Conservation (phyloP, 192 early-diverging fungal genomes). For the Physocladia obscura region DNA sequence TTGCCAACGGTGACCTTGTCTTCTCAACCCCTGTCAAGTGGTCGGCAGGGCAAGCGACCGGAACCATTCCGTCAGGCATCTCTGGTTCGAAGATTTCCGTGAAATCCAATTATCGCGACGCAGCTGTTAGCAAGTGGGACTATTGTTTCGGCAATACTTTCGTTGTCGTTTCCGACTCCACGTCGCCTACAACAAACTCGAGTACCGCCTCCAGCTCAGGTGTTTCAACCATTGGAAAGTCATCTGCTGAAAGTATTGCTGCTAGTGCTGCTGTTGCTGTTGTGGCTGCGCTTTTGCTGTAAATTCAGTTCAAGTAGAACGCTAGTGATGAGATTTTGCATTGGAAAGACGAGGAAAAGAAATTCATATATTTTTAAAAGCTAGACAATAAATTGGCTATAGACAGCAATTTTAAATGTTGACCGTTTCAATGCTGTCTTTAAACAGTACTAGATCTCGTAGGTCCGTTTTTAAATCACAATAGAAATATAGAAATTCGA, state of each 20-base stretch:
- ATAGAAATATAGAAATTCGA: no score
- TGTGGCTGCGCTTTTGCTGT: background rate
- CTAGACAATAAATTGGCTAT: no score
- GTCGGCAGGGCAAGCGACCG: background rate
- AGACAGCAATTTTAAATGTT: no score
- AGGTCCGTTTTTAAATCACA: no score
- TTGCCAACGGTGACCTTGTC: background rate
- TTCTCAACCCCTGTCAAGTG: background rate
- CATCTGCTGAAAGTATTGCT: background rate
- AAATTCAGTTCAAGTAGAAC: no score
- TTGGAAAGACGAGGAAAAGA: no score
- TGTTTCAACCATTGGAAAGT: no score
- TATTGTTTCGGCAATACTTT: conserved; percentile 12
- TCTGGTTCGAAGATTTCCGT: background rate
- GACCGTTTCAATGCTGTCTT: no score
- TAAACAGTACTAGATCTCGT: no score
- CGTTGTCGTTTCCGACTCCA: background rate
- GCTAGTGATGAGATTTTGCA: no score
- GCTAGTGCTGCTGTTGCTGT: background rate
- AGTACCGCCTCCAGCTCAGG: background rate
- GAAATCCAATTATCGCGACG: conserved; percentile 6
- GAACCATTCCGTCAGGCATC: background rate
- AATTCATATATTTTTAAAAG: no score
- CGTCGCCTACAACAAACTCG: background rate
- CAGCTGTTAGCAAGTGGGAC: background rate